These are phyloP conservation scores for Suhomyces wounanorum DNA, from an alignment of 1,139 yeast species.

Conservation along the genomic window DNA sequence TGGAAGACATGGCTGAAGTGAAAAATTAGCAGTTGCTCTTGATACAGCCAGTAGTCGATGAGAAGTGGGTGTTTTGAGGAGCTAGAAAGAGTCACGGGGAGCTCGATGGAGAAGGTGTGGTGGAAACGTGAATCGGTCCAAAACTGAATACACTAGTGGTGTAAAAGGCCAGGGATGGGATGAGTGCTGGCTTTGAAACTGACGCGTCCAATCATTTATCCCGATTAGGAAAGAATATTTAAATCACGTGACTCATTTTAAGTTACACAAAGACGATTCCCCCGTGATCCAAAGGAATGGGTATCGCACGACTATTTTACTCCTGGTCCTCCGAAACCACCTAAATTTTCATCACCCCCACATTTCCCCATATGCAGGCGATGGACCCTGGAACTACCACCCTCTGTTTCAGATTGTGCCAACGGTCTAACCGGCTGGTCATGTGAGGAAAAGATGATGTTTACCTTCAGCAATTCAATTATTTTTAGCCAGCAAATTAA, in stretches of 20 bases:
- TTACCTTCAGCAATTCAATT: neutral
- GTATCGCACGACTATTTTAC: neutral
- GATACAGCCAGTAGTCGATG: neutral
- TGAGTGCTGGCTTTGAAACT: constrained; percentile 1
- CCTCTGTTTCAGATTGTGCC: neutral
- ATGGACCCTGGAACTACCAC: neutral
- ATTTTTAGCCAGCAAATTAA: neutral
- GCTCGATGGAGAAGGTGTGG: neutral
- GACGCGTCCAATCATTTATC: constrained; percentile 5
- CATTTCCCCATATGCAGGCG: neutral
- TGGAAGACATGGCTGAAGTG: constrained; percentile 19
- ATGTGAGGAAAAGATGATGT: neutral
- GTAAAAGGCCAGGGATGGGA: neutral
- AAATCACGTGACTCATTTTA: neutral
- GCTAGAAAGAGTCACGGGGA: neutral
- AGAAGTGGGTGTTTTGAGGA: neutral
- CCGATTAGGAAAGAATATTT: neutral
- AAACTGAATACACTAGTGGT: neutral
- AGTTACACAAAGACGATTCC: no score
- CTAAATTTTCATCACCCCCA: neutral
- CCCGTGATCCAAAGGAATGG: no score
- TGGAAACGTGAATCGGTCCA: neutral
- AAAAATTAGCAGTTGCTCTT: constrained; percentile 1
- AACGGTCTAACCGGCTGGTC: neutral
- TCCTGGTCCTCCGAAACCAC: neutral